A percentile compares a stretch with the other conserved stretches of the same genome.
phyloP scores from a whole-genome alignment of 768 basidiomycete genomes.

The Tulasnella sp. region DNA sequence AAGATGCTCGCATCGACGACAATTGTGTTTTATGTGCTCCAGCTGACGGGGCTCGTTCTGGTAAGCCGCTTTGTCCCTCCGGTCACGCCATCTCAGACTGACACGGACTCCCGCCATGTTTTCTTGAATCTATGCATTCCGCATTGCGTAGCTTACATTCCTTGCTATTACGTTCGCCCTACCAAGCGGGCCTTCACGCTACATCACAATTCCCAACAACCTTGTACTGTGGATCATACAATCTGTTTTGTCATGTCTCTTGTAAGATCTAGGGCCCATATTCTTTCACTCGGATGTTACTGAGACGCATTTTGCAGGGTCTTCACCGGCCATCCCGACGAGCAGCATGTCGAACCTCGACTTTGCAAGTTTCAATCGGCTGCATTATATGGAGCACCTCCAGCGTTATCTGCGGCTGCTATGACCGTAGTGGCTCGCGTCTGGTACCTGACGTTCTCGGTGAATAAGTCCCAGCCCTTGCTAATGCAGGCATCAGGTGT shows the following conservation, averaged over 20 bases:
- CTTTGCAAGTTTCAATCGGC: slow-evolving; percentile 4
- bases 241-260: not conserved
- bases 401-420: not conserved
- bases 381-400: not conserved
- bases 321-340: not conserved
- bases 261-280: not conserved
- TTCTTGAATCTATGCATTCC: not conserved
- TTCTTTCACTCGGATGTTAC: not conserved
- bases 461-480: not conserved
- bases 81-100: no score
- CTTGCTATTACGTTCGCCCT: not conserved
- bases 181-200: not conserved
- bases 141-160: not conserved
- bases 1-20: not conserved
- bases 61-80: not conserved
- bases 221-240: not conserved
- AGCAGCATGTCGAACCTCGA: not conserved
- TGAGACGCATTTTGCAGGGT: not conserved
- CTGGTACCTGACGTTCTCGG: slow-evolving; percentile 5
- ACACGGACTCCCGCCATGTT: not conserved
- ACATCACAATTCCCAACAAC: slow-evolving; percentile 2
- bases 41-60: not conserved
- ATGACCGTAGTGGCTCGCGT: not conserved
- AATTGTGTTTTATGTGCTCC: slow-evolving; percentile 1
- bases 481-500: not conserved